A percentile compares a stretch with the other conserved stretches of the same genome.
Evolutionary conservation across 2,329 filamentous ascomycete genomes (phyloP).

Genomic region (Diaporthe sp.): DNA sequence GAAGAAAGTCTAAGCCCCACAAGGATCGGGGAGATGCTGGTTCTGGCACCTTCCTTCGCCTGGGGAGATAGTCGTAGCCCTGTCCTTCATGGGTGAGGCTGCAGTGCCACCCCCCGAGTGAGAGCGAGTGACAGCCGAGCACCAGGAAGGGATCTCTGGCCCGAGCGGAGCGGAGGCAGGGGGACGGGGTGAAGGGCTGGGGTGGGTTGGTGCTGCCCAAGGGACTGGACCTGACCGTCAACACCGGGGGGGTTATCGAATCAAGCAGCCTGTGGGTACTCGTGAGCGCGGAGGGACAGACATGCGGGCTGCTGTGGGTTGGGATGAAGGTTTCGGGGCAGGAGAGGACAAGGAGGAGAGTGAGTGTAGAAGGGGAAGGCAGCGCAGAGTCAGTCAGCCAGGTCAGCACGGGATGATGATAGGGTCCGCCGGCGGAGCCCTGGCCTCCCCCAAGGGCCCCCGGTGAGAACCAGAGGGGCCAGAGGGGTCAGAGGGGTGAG

Average conservation of each 20-base stretch:
- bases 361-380: background rate
- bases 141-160: slow-evolving; percentile 20
- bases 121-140: background rate
- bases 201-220: background rate
- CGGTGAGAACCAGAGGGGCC: slow-evolving; percentile 27
- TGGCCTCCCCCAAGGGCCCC: background rate
- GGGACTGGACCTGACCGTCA: background rate
- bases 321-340: background rate
- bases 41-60: slow-evolving; percentile 24
- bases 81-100: slow-evolving; percentile 1
- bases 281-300: background rate
- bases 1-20: slow-evolving; percentile 23
- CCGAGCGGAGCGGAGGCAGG: slow-evolving; percentile 32
- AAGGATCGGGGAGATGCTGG: slow-evolving; percentile 19
- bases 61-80: slow-evolving; percentile 2
- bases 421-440: slow-evolving; percentile 19
- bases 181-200: background rate
- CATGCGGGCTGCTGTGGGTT: background rate
- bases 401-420: slow-evolving; percentile 21
- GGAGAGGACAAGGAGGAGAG: background rate
- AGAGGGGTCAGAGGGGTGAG: background rate
- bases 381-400: slow-evolving; percentile 24
- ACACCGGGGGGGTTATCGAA: background rate
- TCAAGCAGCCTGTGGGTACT: background rate
- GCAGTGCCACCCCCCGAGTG: slow-evolving; percentile 6